Percentiles rank a stretch among this genome's conserved stretches.
Evolutionary conservation across 2,329 filamentous ascomycete genomes (phyloP).

Genomic region (Fusarium agapanthi): DNA sequence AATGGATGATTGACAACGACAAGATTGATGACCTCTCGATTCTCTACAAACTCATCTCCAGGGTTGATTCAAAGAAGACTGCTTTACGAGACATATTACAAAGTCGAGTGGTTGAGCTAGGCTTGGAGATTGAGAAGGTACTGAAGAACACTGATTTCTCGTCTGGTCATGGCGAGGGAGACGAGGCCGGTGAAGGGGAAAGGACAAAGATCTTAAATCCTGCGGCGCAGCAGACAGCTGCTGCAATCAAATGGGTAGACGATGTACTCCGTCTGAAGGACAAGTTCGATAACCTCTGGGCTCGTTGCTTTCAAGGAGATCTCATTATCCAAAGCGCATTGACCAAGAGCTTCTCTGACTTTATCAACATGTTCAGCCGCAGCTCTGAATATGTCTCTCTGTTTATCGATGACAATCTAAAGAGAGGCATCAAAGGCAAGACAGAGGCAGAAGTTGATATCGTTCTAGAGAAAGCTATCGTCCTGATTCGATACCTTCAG

Average conservation of each 20-base stretch:
- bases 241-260: conserved; percentile 94
- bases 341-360: conserved; percentile 87
- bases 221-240: conserved; percentile 81
- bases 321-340: conserved; percentile 81
- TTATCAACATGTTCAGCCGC: conserved; percentile 89
- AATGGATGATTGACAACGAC: conserved; percentile 92
- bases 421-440: conserved; percentile 92
- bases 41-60: conserved; percentile 79
- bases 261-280: conserved; percentile 86
- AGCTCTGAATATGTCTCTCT: conserved; percentile 93
- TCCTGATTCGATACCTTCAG: conserved; percentile 84
- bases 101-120: conserved; percentile 79
- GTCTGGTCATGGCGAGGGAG: conserved; percentile 51
- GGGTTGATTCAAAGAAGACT: conserved; percentile 78
- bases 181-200: conserved; percentile 57
- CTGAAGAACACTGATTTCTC: conserved; percentile 66
- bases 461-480: conserved; percentile 88
- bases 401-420: conserved; percentile 96
- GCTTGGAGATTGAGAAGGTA: conserved; percentile 80
- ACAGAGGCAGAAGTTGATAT: conserved; percentile 86
- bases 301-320: conserved; percentile 76
- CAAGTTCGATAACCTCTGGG: conserved; percentile 86
- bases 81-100: conserved; percentile 77
- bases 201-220: conserved; percentile 51
- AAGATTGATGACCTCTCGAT: conserved; percentile 79